Conservation (phyloP, 805 yeast species). For the Wickerhamiella brachini region DNA sequence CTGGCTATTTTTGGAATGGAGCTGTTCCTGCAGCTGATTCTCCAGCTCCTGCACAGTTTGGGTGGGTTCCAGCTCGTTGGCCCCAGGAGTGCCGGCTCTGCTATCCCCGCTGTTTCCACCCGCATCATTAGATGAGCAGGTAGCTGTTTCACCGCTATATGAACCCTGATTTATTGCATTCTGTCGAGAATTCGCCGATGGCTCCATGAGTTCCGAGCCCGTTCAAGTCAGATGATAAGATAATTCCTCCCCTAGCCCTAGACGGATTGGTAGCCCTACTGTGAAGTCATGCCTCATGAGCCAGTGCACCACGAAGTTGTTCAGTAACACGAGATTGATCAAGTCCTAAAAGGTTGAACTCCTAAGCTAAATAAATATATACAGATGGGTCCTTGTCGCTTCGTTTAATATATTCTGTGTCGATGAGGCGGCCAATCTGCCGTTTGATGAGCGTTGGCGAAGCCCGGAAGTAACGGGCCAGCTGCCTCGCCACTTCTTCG, state of each 20-base stretch:
- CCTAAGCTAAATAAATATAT: conserved; percentile 13
- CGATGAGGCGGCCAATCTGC: conserved; percentile 74
- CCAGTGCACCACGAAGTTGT: too few relatives aligned
- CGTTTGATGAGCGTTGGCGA: conserved; percentile 71
- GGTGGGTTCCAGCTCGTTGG: not conserved
- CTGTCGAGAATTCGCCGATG: not conserved
- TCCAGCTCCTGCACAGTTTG: not conserved
- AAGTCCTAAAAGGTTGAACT: too few relatives aligned
- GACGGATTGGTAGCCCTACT: too few relatives aligned
- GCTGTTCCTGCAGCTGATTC: not conserved
- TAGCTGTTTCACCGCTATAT: not conserved
- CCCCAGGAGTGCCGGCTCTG: too few relatives aligned
- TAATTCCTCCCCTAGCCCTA: too few relatives aligned
- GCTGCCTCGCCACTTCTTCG: conserved; percentile 74
- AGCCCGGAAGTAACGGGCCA: conserved; percentile 70
- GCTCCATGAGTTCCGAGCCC: not conserved
- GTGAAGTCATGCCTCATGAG: too few relatives aligned
- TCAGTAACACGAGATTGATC: too few relatives aligned
- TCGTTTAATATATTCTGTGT: conserved; percentile 70
- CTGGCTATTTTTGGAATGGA: not conserved
- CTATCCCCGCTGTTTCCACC: too few relatives aligned
- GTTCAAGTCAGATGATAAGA: too few relatives aligned
- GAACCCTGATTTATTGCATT: not conserved
- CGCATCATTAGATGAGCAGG: not conserved
- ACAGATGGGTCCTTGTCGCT: conserved; percentile 30